Evolutionary conservation across 1,139 yeast genomes (phyloP).

Genomic region (Magnusiomyces paraingens): DNA sequence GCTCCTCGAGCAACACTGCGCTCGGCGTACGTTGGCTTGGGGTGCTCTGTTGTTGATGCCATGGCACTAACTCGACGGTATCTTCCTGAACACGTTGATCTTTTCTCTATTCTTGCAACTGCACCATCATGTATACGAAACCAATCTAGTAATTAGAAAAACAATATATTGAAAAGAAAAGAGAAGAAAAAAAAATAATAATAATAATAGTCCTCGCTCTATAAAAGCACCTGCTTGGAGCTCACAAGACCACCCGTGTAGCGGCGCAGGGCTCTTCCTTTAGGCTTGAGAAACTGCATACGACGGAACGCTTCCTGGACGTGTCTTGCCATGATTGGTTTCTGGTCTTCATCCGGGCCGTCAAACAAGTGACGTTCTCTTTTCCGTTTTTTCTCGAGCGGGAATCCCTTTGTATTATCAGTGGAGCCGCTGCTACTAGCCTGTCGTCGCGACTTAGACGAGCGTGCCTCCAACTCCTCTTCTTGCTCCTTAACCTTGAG

Average conservation of each 20-base stretch:
- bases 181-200: background rate
- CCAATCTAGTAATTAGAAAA: background rate
- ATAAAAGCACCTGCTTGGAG: slow-evolving; percentile 33
- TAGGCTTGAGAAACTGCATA: slow-evolving; percentile 56
- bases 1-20: slow-evolving; percentile 1
- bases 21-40: background rate
- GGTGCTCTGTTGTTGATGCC: slow-evolving; percentile 4
- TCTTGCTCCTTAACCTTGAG: slow-evolving; percentile 70
- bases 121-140: background rate
- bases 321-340: slow-evolving; percentile 77
- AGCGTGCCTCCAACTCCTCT: slow-evolving; percentile 40
- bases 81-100: background rate
- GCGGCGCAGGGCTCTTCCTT: slow-evolving; percentile 54
- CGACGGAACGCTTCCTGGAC: slow-evolving; percentile 90
- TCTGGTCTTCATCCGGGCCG: slow-evolving; percentile 82
- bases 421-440: slow-evolving; percentile 13
- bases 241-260: slow-evolving; percentile 63
- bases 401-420: too few relatives aligned
- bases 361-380: slow-evolving; percentile 65
- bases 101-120: background rate
- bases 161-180: background rate
- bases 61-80: background rate
- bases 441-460: slow-evolving; percentile 20
- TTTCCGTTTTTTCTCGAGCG: slow-evolving; percentile 30
- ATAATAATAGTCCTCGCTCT: slow-evolving; percentile 2